Conservation (phyloP, 1,284 basidiomycete genomes). For the Cryptococcus sp. region DNA sequence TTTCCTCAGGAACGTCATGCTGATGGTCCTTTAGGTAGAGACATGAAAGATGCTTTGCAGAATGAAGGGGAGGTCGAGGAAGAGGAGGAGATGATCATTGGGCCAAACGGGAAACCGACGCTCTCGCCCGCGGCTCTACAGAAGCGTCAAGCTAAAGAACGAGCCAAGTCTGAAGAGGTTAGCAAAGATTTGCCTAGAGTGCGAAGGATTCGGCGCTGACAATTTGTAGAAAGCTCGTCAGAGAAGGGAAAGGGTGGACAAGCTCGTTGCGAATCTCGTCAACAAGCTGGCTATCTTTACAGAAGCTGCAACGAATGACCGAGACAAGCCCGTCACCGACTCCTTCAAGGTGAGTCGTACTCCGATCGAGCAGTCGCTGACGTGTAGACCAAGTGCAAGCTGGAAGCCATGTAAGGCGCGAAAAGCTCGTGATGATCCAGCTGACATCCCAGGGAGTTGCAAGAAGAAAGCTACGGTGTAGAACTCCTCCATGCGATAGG, state of each 20-base stretch:
- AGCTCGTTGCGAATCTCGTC: slow-evolving; percentile 75
- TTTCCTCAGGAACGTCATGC: not conserved
- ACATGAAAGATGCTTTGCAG: slow-evolving; percentile 97
- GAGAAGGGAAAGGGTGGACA: slow-evolving; percentile 70
- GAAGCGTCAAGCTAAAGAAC: slow-evolving; percentile 61
- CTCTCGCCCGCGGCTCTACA: slow-evolving; percentile 78
- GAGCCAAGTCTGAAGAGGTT: slow-evolving; percentile 62
- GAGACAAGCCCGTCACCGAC: slow-evolving; percentile 58
- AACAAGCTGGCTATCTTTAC: slow-evolving; percentile 88
- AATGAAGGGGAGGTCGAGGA: slow-evolving; percentile 71
- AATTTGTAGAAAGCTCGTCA: slow-evolving; percentile 67
- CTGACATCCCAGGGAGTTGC: slow-evolving; percentile 58
- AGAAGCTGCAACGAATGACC: slow-evolving; percentile 70
- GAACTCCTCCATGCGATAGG: slow-evolving; percentile 90
- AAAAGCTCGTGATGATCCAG: slow-evolving; percentile 1
- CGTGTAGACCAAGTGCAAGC: slow-evolving; percentile 59
- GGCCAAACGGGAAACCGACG: slow-evolving; percentile 48
- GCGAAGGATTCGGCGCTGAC: not conserved
- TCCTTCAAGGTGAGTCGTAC: slow-evolving; percentile 41
- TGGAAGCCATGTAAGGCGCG: slow-evolving; percentile 69
- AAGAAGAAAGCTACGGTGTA: slow-evolving; percentile 85
- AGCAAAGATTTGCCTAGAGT: not conserved
- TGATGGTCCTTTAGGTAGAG: slow-evolving; percentile 70
- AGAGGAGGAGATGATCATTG: slow-evolving; percentile 28
- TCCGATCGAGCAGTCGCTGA: not conserved